Evolutionary conservation across 192 early-diverging fungal genomes (phyloP).

Genomic region (Coemansia sp.): DNA sequence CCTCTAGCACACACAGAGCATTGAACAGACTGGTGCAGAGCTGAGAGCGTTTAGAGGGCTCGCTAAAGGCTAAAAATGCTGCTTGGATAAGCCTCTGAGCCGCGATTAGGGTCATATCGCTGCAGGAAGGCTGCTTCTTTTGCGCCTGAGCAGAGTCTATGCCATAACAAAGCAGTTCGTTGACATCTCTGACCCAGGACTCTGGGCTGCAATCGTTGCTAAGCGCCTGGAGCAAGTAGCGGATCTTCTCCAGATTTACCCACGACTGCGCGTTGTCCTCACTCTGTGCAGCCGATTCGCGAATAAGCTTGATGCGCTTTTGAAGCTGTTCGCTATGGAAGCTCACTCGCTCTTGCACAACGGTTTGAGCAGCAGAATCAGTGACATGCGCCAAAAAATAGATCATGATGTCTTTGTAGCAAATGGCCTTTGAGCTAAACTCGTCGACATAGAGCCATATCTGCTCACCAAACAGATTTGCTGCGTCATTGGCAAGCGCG

Average conservation of each 20-base stretch:
- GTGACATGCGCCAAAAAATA: slow-evolving; percentile 28
- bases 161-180: slow-evolving; percentile 24
- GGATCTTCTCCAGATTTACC: slow-evolving; percentile 42
- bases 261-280: slow-evolving; percentile 37
- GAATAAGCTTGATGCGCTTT: slow-evolving; percentile 10
- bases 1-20: slow-evolving; percentile 69
- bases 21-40: slow-evolving; percentile 33
- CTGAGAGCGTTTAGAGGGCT: slow-evolving; percentile 4
- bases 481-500: not conserved
- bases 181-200: slow-evolving; percentile 22
- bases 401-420: slow-evolving; percentile 47
- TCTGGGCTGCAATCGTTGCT: slow-evolving; percentile 19
- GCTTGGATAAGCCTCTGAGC: slow-evolving; percentile 43
- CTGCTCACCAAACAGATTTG: slow-evolving; percentile 14
- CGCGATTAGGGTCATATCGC: slow-evolving; percentile 43
- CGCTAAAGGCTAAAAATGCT: slow-evolving; percentile 28
- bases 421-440: slow-evolving; percentile 49
- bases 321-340: slow-evolving; percentile 17
- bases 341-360: slow-evolving; percentile 5
- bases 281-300: slow-evolving; percentile 6
- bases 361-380: not conserved
- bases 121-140: slow-evolving; percentile 29
- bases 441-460: slow-evolving; percentile 41
- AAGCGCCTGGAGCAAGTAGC: slow-evolving; percentile 45
- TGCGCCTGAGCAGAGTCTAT: slow-evolving; percentile 27